Evolutionary conservation across 192 early-diverging fungal genomes (phyloP), one percentile per base, ranked within the genome.

Genomic region (Obelidium mucronatum): DNA sequence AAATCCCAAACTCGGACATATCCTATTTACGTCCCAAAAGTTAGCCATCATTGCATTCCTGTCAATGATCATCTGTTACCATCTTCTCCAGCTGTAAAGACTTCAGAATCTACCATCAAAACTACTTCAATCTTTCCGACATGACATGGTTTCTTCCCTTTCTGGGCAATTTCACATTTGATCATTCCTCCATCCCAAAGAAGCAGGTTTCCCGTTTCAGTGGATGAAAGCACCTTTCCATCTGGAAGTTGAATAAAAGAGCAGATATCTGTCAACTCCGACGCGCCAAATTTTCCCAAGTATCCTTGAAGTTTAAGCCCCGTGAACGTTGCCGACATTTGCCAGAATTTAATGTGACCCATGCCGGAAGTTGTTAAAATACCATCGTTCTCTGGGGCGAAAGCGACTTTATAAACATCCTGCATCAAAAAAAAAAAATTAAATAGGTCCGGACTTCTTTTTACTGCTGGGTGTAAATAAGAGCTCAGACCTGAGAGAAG

Each of bases 281-380:
- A 83, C 24, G 84, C 79, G 2, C 89, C 89, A 77, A 90, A 90
- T 73, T 90, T 90, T 19, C 89, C 89, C 34, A 90, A 48, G 59
- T 85, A 88, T 11, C 85, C 87, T 74, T 90, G 89, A 30, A 90
- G 79, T 62, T 90, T 90, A 4, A 90, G 75, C 3, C 89, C 89
- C 2, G 89, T 90, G 71, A 90, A 90, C 0, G 89, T 90, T 3
- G 78, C 80, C 0, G 87, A 61, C 82, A 90, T 90, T 56, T 77
- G 71, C 89, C 89, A 90, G 73, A 90, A 90, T 74, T 90, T 90
- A 52, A 90, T 90, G 74, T 90, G 89, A 6, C 89, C 89, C 87
- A 90, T 90, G 40, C 89, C 89, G 11, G 89, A 83, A 2, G 89
- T 90, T 24, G 85, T 87, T 35, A 90, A 74, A 22, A 78, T 80